These are phyloP conservation scores for Ogataea philodendri DNA, from an alignment of 805 yeast genomes.

Conservation along the genomic window DNA sequence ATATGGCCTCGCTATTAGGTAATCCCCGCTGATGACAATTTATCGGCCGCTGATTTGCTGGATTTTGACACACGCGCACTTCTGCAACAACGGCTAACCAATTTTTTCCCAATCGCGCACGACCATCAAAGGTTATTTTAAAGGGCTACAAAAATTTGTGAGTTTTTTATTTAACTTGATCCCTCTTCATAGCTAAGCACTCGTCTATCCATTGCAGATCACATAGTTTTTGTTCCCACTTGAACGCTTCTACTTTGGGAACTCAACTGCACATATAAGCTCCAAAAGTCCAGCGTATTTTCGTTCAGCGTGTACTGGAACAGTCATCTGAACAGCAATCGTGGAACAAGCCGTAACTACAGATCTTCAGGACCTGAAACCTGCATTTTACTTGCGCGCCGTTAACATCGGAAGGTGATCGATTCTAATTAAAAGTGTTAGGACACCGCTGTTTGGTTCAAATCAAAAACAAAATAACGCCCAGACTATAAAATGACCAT, in stretches of 20 bases:
- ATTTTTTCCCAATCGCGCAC: background rate
- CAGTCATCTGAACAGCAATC: no score
- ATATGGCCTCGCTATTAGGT: background rate
- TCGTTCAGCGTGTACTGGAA: slow-evolving; percentile 5
- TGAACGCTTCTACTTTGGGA: no score
- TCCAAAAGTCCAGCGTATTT: no score
- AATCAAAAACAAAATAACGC: background rate
- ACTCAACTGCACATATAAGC: no score
- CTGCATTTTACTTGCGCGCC: no score
- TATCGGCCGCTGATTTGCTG: slow-evolving; percentile 5
- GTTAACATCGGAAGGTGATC: no score
- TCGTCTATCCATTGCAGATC: background rate
- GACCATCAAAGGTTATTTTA: background rate
- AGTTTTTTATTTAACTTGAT: slow-evolving; percentile 2
- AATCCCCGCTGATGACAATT: slow-evolving; percentile 3
- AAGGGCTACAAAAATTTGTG: slow-evolving; percentile 2
- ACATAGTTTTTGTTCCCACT: no score
- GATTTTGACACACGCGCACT: background rate
- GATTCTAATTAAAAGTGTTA: no score
- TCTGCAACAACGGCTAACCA: background rate
- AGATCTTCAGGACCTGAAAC: no score
- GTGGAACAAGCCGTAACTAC: no score
- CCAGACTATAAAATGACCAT: slow-evolving; percentile 12
- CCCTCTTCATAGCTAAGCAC: background rate
- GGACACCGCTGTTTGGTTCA: background rate